Conservation (phyloP, 805 yeast genomes). For the Hanseniaspora singularis region DNA sequence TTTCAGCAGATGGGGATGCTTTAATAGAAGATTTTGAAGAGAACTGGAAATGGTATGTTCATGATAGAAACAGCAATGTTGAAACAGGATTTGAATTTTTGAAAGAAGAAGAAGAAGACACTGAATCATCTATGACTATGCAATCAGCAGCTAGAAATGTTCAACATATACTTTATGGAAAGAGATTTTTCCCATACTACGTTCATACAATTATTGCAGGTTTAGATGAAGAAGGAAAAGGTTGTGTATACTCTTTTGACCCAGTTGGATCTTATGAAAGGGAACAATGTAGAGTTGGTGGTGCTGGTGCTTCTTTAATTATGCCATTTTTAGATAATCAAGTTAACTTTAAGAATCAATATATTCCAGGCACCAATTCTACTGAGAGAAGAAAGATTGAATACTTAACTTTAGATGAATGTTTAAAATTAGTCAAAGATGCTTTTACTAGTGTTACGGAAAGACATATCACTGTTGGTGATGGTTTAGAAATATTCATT, state of each 20-base stretch:
- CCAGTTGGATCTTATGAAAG: constrained; percentile 97
- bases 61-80: constrained; percentile 47
- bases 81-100: constrained; percentile 29
- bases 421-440: constrained; percentile 74
- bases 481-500: constrained; percentile 79
- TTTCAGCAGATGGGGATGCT: constrained; percentile 88
- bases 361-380: constrained; percentile 66
- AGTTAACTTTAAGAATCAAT: constrained; percentile 89
- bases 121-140: constrained; percentile 37
- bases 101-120: neutral
- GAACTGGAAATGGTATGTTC: constrained; percentile 79
- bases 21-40: constrained; percentile 60
- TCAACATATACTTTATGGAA: constrained; percentile 81
- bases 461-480: constrained; percentile 97
- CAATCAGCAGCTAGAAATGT: constrained; percentile 77
- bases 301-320: constrained; percentile 89
- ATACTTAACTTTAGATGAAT: constrained; percentile 71
- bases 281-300: constrained; percentile 96
- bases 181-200: constrained; percentile 92
- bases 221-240: constrained; percentile 72
- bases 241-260: constrained; percentile 90
- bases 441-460: constrained; percentile 95
- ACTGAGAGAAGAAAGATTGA: constrained; percentile 46
- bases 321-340: constrained; percentile 98
- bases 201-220: constrained; percentile 94